Evolutionary conservation across 129 eudicot species (phyloP).

Genomic region (Escallonia rubra): DNA sequence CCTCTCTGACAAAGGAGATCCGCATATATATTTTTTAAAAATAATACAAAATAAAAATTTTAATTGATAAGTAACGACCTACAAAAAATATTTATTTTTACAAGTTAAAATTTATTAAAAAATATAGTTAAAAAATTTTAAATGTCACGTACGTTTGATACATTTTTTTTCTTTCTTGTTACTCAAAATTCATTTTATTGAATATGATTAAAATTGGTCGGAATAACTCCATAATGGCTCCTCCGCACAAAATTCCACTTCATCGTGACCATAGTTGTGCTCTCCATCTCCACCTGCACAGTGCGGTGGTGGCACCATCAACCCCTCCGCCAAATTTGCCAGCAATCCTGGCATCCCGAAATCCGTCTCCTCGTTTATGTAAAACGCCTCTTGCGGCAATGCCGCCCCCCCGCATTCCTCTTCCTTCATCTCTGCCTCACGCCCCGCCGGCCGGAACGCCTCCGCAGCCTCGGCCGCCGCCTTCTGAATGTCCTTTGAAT

Average conservation of each 20-base stretch:
- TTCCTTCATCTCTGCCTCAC: neutral
- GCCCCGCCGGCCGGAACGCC: constrained; percentile 20
- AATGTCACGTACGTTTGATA: too few relatives aligned
- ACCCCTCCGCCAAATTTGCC: constrained; percentile 33
- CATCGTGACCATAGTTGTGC: constrained; percentile 1
- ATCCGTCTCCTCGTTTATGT: constrained; percentile 29
- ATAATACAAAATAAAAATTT: too few relatives aligned
- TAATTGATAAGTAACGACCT: too few relatives aligned
- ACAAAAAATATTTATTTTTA: too few relatives aligned
- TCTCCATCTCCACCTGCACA: neutral
- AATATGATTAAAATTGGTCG: too few relatives aligned
- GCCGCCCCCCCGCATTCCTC: neutral
- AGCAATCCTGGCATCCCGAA: constrained; percentile 40
- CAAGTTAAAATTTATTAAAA: too few relatives aligned
- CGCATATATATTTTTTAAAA: too few relatives aligned
- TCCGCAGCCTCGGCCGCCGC: constrained; percentile 47
- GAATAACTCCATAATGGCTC: constrained; percentile 28
- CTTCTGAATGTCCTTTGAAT: constrained; percentile 33
- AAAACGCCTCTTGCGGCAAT: constrained; percentile 6
- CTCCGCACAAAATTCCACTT: constrained; percentile 21
- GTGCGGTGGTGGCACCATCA: constrained; percentile 36
- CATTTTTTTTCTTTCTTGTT: too few relatives aligned
- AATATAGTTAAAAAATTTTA: too few relatives aligned
- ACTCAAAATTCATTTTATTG: too few relatives aligned
- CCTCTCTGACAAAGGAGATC: too few relatives aligned